Percentiles rank a stretch among this genome's conserved stretches.
phyloP scores from a whole-genome alignment of 1,284 basidiomycete species.

The Ustilago loliicola region DNA sequence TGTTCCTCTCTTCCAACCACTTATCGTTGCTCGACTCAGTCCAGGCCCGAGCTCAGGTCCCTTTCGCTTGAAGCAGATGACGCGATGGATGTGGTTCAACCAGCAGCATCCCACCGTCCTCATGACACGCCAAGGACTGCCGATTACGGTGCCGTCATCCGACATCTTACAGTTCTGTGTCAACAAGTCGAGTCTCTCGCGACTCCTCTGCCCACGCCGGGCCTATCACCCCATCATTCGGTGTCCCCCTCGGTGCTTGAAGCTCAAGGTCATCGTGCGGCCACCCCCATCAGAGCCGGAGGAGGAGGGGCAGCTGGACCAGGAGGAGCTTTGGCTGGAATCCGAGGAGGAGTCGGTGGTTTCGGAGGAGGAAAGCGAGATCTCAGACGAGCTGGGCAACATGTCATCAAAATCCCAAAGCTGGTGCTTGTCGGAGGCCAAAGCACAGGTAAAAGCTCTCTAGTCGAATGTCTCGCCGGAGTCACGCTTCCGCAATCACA shows the following conservation, averaged over 20 bases:
- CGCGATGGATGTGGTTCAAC: conserved; percentile 4
- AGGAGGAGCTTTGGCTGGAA: neutral
- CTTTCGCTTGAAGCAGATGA: neutral
- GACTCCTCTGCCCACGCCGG: conserved; percentile 11
- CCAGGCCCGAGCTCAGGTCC: neutral
- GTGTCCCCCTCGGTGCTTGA: neutral
- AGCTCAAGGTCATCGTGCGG: conserved; percentile 11
- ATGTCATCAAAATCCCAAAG: conserved; percentile 17
- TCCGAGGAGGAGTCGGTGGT: neutral
- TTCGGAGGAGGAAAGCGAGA: neutral
- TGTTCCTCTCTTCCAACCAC: no score
- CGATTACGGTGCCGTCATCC: conserved; percentile 29
- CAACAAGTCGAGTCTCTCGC: conserved; percentile 25
- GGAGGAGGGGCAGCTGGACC: neutral
- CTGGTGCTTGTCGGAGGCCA: conserved; percentile 31
- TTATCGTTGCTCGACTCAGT: no score
- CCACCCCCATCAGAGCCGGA: neutral
- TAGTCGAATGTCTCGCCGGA: conserved; percentile 34
- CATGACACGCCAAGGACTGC: neutral
- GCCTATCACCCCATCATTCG: neutral
- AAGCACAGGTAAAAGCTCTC: conserved; percentile 33
- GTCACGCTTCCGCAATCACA: conserved; percentile 24
- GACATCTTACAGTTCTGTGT: conserved; percentile 12
- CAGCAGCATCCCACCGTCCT: conserved; percentile 4
- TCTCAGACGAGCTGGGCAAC: neutral